Base-by-base conservation (phyloP, 1,284 basidiomycete genomes). In the Tilletiopsis washingtonensis region DNA sequence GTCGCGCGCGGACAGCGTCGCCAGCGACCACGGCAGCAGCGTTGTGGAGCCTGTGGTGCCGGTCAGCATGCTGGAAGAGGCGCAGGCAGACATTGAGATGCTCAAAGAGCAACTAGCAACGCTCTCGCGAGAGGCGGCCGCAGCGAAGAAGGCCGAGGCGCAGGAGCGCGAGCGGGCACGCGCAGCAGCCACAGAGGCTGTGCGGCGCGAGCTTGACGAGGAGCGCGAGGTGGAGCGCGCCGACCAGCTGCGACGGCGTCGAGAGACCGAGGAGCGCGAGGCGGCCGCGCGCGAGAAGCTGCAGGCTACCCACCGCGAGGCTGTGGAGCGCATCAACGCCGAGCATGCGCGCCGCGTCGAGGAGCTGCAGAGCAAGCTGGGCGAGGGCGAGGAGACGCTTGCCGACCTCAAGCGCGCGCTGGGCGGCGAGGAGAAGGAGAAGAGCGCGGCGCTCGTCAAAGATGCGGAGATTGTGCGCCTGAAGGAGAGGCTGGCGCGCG, bases 391-490 rank as follows among this genome's bases (percentile, higher is more conserved):
- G 39, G 54, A 53, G 19, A 32, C 63, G 21, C 38, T 62, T 14
- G 58, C 61, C 38, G 56, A 56, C 0, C 45, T 52, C n/a, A 49
- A 49, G 29, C 15, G 17, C 12, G 26, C 50, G 9, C 23, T 46
- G 12, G 25, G 5, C 5, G 39, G n/a, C 2, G 11, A 12, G 3
- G 45, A 47, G 17, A 19, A 23, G 6, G 41, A 40, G 11, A 45
- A 38, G 23, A 36, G 20, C 17, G 26, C n/a, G 6, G 27, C 32
- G 3, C 51, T 54, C 39, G 51, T 53, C 25, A 53, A 58, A 32
- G 64, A 67, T 32, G 52, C 62, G 14, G 63, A 70, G 44, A 53
- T 71, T 26, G 57, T 54, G 23, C 47, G 57, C 14, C 51, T 64
- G 27, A 62, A 62, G 11, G 56, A 59, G 17, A 63, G 64, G 19